Evolutionary conservation across 2,329 filamentous ascomycete genomes (phyloP).

Genomic region (Fusarium humuli): DNA sequence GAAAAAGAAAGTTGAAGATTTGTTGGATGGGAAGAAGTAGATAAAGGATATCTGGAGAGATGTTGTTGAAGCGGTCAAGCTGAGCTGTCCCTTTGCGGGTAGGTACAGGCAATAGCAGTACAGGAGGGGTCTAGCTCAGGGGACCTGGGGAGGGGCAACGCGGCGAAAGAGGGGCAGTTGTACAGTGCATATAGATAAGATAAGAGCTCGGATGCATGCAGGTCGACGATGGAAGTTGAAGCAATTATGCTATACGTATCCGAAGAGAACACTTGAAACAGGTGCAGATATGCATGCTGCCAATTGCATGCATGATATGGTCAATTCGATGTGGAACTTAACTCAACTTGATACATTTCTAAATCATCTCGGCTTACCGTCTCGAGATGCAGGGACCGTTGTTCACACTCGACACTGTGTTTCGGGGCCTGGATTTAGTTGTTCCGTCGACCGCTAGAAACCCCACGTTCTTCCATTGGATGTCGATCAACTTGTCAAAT

Average conservation of each 20-base stretch:
- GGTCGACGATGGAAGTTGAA: neutral
- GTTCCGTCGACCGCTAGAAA: constrained; percentile 38
- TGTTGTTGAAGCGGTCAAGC: constrained; percentile 46
- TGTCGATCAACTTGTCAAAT: constrained; percentile 8
- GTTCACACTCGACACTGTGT: constrained; percentile 29
- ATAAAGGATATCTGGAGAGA: constrained; percentile 25
- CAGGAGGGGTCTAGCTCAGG: constrained; percentile 41
- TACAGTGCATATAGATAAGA: constrained; percentile 47
- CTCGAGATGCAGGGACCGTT: neutral
- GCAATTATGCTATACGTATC: neutral
- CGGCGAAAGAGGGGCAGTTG: constrained; percentile 44
- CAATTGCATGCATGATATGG: neutral
- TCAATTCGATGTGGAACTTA: neutral
- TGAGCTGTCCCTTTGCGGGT: constrained; percentile 41
- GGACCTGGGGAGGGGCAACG: constrained; percentile 38
- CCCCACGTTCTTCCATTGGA: constrained; percentile 32
- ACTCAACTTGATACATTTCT: too few relatives aligned
- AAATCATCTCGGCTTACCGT: neutral
- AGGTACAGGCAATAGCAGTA: constrained; percentile 30
- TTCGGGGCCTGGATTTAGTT: constrained; percentile 31
- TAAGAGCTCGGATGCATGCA: constrained; percentile 13
- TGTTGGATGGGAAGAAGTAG: constrained; percentile 24
- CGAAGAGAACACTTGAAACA: neutral
- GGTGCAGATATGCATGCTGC: neutral
- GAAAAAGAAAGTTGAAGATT: constrained; percentile 8